Evolutionary conservation across 2,329 filamentous ascomycete genomes (phyloP).

Genomic region (Apiospora aurea): DNA sequence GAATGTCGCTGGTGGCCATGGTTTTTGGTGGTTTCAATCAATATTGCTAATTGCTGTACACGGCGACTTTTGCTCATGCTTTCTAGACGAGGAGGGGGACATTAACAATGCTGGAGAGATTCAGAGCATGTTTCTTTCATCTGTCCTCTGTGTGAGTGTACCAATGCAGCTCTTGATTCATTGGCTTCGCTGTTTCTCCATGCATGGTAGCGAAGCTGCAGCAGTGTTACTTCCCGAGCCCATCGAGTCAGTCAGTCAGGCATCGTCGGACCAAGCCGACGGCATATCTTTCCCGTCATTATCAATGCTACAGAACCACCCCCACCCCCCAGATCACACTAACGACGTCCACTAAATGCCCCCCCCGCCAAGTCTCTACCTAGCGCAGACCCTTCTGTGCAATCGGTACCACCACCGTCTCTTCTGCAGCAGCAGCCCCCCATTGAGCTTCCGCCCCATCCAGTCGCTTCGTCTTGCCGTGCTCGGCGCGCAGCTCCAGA

Average conservation of each 20-base stretch:
- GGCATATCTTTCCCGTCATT: not conserved
- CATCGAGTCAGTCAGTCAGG: not conserved
- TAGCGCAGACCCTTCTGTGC: slow-evolving; percentile 12
- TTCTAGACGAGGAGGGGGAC: no score
- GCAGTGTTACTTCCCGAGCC: not conserved
- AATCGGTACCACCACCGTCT: not conserved
- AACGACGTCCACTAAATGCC: slow-evolving; percentile 2
- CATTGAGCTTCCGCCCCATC: not conserved
- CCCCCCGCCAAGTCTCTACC: not conserved
- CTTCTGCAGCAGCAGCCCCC: not conserved
- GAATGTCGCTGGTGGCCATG: not conserved
- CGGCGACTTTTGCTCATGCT: not conserved
- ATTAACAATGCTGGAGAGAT: not conserved
- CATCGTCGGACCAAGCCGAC: slow-evolving; percentile 11
- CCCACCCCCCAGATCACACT: not conserved
- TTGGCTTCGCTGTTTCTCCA: not conserved
- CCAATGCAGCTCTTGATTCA: not conserved
- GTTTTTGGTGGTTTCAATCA: not conserved
- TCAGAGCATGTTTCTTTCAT: not conserved
- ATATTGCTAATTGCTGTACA: no score
- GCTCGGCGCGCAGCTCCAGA: slow-evolving; percentile 30
- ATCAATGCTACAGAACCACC: not conserved
- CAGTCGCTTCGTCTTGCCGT: not conserved
- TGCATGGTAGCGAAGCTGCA: not conserved
- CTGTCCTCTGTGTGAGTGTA: not conserved